These are phyloP conservation scores for Claviceps cyperi DNA, from an alignment of 2,329 filamentous ascomycete genomes.

Conservation along the genomic window DNA sequence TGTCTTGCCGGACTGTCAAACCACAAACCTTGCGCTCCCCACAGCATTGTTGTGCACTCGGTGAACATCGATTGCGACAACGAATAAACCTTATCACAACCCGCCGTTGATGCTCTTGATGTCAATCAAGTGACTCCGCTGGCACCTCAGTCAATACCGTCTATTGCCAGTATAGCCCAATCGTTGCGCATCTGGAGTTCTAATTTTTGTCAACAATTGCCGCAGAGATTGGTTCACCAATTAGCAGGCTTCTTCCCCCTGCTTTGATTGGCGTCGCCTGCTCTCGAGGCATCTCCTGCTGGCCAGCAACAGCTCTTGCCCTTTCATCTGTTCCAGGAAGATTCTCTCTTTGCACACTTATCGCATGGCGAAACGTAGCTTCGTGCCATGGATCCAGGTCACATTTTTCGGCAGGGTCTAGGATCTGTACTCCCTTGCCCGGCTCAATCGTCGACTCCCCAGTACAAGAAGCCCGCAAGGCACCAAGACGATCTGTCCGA, in stretches of 20 bases:
- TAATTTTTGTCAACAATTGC: not conserved
- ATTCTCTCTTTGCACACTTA: not conserved
- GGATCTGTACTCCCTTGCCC: constrained; percentile 27
- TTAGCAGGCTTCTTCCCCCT: not conserved
- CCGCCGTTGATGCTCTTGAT: not conserved
- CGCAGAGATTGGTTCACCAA: not conserved
- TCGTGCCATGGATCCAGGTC: constrained; percentile 39
- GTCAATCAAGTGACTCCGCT: not conserved
- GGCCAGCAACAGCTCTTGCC: not conserved
- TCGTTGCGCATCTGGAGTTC: not conserved
- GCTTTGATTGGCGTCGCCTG: constrained; percentile 2
- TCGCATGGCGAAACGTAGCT: not conserved
- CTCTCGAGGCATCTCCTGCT: not conserved
- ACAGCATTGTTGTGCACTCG: not conserved
- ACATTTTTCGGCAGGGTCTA: constrained; percentile 45
- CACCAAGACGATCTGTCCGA: constrained; percentile 30
- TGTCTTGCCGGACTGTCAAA: not conserved
- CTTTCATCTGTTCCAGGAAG: not conserved
- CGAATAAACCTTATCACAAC: not conserved
- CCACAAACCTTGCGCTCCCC: not conserved
- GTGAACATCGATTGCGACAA: not conserved
- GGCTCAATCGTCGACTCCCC: constrained; percentile 17
- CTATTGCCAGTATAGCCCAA: not conserved
- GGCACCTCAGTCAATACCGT: not conserved
- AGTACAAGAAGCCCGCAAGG: constrained; percentile 16